Evolutionary conservation across 2,329 filamentous ascomycete species (phyloP).

Genomic region (Escovopsis sp.): DNA sequence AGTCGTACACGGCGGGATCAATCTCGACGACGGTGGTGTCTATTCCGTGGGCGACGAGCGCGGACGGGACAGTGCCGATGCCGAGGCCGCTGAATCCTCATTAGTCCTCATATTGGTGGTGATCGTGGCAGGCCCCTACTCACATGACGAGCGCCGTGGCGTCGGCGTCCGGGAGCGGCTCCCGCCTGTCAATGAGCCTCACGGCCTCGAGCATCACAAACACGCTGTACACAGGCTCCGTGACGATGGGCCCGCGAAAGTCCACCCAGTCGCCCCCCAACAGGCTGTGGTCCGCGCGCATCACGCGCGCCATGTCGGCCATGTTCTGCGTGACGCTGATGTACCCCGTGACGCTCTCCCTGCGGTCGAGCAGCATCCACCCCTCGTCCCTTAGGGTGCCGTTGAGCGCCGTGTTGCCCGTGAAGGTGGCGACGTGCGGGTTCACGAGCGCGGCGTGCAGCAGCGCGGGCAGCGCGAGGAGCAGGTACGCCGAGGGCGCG

Average conservation of each 20-base stretch:
- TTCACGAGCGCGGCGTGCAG: constrained; percentile 59
- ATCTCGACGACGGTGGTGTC: constrained; percentile 91
- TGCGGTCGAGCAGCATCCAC: constrained; percentile 64
- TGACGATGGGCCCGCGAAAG: constrained; percentile 36
- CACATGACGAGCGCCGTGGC: constrained; percentile 77
- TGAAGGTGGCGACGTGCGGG: constrained; percentile 50
- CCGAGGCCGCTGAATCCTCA: constrained; percentile 54
- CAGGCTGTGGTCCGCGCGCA: constrained; percentile 89
- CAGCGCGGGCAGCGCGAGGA: constrained; percentile 55
- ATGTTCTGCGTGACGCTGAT: constrained; percentile 74
- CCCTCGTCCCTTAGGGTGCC: constrained; percentile 45
- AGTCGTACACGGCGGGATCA: constrained; percentile 75
- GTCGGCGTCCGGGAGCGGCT: constrained; percentile 40
- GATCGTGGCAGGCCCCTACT: constrained; percentile 19
- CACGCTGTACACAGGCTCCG: constrained; percentile 88
- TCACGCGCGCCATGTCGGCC: constrained; percentile 55
- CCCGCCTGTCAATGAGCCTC: constrained; percentile 52
- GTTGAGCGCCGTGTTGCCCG: constrained; percentile 49
- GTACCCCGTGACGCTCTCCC: constrained; percentile 82
- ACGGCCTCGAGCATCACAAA: constrained; percentile 93
- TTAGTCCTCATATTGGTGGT: neutral
- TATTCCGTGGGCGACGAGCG: constrained; percentile 74
- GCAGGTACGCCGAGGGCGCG: constrained; percentile 51
- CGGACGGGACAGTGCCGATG: constrained; percentile 79
- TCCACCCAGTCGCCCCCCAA: constrained; percentile 81